phyloP scores from a whole-genome alignment of 768 basidiomycete species.

The Tricholoma matsutake region DNA sequence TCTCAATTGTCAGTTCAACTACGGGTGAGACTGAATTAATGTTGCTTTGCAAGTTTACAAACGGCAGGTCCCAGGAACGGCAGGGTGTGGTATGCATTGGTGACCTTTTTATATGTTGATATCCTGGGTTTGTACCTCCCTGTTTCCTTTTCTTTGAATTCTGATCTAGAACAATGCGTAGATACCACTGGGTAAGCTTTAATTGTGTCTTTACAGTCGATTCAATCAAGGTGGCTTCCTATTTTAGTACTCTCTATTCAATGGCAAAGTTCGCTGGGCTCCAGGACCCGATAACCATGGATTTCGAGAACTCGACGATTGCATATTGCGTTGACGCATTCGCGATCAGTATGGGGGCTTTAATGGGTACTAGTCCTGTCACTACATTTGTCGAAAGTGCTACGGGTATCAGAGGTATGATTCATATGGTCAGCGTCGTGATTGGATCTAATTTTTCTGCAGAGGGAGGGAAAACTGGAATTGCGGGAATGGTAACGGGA shows the following conservation, averaged over 20 bases:
- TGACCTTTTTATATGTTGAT: slow-evolving; percentile 90
- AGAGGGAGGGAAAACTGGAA: slow-evolving; percentile 87
- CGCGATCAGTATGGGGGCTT: slow-evolving; percentile 76
- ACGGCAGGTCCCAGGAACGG: slow-evolving; percentile 45
- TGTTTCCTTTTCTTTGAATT: background rate
- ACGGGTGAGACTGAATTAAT: slow-evolving; percentile 26
- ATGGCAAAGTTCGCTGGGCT: slow-evolving; percentile 91
- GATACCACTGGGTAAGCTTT: slow-evolving; percentile 46
- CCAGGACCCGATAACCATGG: slow-evolving; percentile 77
- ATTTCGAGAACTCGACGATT: slow-evolving; percentile 80
- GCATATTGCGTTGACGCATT: slow-evolving; percentile 85
- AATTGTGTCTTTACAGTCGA: background rate
- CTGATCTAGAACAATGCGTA: slow-evolving; percentile 14
- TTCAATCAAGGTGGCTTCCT: slow-evolving; percentile 15
- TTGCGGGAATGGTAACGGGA: slow-evolving; percentile 71
- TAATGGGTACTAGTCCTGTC: slow-evolving; percentile 77
- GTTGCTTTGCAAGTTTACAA: slow-evolving; percentile 3
- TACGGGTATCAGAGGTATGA: slow-evolving; percentile 70
- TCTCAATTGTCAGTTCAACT: slow-evolving; percentile 39
- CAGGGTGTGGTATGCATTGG: slow-evolving; percentile 80
- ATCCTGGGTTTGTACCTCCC: slow-evolving; percentile 55
- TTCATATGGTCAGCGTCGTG: background rate
- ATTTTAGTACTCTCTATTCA: slow-evolving; percentile 75
- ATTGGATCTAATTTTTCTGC: background rate
- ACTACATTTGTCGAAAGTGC: slow-evolving; percentile 83